A percentile compares a stretch with the other conserved stretches of the same genome.
These are phyloP conservation scores for Penicillium riverlandense DNA, from an alignment of 495 filamentous ascomycete genomes.

Conservation along the genomic window DNA sequence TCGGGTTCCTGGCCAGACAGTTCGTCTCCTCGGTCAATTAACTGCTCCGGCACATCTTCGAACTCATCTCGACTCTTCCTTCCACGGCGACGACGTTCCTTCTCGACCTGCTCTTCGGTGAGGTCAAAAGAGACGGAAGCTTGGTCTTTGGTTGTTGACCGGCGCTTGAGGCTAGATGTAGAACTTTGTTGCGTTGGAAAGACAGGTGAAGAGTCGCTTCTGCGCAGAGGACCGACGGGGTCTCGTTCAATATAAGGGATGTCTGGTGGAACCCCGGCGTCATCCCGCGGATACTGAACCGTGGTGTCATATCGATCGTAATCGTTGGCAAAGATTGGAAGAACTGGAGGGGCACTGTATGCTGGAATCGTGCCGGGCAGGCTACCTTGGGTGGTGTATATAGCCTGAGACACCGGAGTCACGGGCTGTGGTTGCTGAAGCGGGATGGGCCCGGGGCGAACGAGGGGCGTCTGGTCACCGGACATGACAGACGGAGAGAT, in stretches of 20 bases:
- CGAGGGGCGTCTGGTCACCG: constrained; percentile 36
- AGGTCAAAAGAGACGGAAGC: constrained; percentile 42
- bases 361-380: constrained; percentile 22
- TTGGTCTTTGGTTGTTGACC: constrained; percentile 33
- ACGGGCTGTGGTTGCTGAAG: constrained; percentile 53
- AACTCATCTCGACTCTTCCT: constrained; percentile 16
- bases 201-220: constrained; percentile 31
- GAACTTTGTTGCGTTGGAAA: constrained; percentile 17
- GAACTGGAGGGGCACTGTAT: constrained; percentile 25
- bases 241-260: too few species aligned
- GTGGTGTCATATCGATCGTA: constrained; percentile 17
- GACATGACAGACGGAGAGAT: constrained; percentile 41
- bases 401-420: constrained; percentile 46
- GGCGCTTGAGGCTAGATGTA: constrained; percentile 24
- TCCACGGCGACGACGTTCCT: constrained; percentile 32
- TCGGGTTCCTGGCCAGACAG: constrained; percentile 6
- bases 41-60: constrained; percentile 19
- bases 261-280: constrained; percentile 1
- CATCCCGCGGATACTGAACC: constrained; percentile 17
- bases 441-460: constrained; percentile 44
- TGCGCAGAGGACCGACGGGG: neutral
- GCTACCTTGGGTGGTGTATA: constrained; percentile 40
- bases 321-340: constrained; percentile 23
- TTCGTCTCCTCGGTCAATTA: constrained; percentile 27
- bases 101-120: constrained; percentile 41